These are phyloP conservation scores for Psophocarpus tetragonolobus DNA, from an alignment of 306 rosid genomes.

Conservation along the genomic window DNA sequence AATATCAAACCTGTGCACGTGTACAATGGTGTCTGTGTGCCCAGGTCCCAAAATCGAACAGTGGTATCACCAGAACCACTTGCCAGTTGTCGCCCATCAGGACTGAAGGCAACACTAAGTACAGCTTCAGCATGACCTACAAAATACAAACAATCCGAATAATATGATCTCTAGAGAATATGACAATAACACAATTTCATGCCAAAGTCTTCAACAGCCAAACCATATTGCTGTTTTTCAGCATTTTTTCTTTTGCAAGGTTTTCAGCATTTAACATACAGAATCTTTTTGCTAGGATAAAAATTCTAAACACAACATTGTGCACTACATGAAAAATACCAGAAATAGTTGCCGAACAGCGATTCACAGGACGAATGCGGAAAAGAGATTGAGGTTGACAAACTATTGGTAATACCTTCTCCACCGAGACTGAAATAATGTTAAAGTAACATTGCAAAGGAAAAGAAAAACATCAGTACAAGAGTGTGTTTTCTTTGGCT, in stretches of 20 bases:
- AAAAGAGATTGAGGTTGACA: slow-evolving; percentile 96
- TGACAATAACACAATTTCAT: slow-evolving; percentile 2
- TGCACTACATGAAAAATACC: slow-evolving; percentile 46
- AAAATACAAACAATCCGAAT: slow-evolving; percentile 41
- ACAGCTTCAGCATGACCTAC: slow-evolving; percentile 93
- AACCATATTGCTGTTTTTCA: background rate
- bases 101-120: slow-evolving; percentile 84
- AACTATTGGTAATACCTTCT: slow-evolving; percentile 86
- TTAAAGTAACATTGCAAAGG: background rate
- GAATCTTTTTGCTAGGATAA: background rate
- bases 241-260: too few relatives aligned
- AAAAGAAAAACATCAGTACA: background rate
- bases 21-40: slow-evolving; percentile 81
- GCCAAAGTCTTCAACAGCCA: background rate
- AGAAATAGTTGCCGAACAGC: slow-evolving; percentile 92
- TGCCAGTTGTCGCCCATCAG: slow-evolving; percentile 88
- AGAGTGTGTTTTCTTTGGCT: background rate
- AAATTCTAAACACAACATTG: background rate
- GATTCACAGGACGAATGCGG: slow-evolving; percentile 78
- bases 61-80: slow-evolving; percentile 98
- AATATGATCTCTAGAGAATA: background rate
- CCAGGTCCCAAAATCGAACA: slow-evolving; percentile 89
- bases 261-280: slow-evolving; percentile 16
- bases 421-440: slow-evolving; percentile 76
- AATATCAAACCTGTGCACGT: slow-evolving; percentile 80